phyloP scores from a whole-genome alignment of 768 basidiomycete genomes.

The Pisolithus tinctorius region DNA sequence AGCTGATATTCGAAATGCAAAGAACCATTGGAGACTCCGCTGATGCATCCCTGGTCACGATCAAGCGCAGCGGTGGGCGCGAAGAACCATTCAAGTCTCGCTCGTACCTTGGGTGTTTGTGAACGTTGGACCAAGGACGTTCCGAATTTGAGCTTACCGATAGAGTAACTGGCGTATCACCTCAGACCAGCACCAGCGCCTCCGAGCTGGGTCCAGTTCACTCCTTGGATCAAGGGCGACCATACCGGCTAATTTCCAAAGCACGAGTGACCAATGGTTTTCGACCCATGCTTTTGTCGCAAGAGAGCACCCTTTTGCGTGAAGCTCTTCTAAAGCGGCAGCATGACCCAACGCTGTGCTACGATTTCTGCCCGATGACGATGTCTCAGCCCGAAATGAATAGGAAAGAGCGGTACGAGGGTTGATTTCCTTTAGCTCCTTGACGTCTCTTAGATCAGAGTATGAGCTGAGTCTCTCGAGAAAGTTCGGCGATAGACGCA shows the following conservation, averaged over 20 bases:
- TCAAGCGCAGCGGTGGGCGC: slow-evolving; percentile 74
- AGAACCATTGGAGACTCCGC: slow-evolving; percentile 78
- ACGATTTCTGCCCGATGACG: slow-evolving; percentile 19
- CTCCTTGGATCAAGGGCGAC: slow-evolving; percentile 63
- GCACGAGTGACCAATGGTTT: slow-evolving; percentile 84
- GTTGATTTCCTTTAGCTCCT: slow-evolving; percentile 48
- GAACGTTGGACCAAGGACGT: neutral
- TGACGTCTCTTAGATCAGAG: slow-evolving; percentile 35
- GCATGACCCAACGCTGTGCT: slow-evolving; percentile 33
- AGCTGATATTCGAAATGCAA: slow-evolving; percentile 69
- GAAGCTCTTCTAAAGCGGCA: slow-evolving; percentile 50
- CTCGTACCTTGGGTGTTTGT: slow-evolving; percentile 59
- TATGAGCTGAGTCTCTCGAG: neutral
- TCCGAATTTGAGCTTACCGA: slow-evolving; percentile 43
- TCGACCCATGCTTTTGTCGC: slow-evolving; percentile 79
- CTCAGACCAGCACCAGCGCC: slow-evolving; percentile 79
- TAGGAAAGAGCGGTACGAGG: slow-evolving; percentile 53
- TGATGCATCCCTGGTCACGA: slow-evolving; percentile 79
- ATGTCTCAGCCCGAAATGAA: slow-evolving; percentile 41
- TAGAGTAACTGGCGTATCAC: slow-evolving; percentile 80
- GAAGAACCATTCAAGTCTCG: slow-evolving; percentile 73
- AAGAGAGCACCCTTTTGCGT: slow-evolving; percentile 52
- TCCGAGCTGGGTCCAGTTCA: slow-evolving; percentile 38
- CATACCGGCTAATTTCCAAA: slow-evolving; percentile 95
- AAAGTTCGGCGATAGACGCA: slow-evolving; percentile 24